phyloP scores from a whole-genome alignment of 371 early-diverging fungal genomes.

The Zancudomyces culisetae region DNA sequence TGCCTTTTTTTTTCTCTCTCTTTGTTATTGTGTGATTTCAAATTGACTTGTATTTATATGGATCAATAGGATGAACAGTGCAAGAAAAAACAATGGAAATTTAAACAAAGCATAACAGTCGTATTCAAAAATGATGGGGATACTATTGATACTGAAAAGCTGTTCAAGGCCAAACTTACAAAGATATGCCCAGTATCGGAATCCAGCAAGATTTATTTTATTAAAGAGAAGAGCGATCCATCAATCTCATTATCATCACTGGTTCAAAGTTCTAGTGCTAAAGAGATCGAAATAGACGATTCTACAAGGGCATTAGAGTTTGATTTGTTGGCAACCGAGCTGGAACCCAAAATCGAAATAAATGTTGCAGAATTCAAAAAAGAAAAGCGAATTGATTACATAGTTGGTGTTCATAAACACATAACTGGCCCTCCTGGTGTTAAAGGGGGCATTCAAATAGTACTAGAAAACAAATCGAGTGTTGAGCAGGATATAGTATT shows the following conservation, averaged over 20 bases:
- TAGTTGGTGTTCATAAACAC: constrained; percentile 35
- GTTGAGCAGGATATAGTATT: constrained; percentile 31
- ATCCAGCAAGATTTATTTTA: background rate
- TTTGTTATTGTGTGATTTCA: no score
- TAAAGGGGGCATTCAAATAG: constrained; percentile 56
- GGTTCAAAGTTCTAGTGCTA: no score
- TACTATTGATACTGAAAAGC: background rate
- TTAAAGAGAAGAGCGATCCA: background rate
- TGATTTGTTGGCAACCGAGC: no score
- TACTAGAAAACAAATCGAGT: constrained; percentile 40
- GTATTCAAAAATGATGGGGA: background rate
- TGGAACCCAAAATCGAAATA: background rate
- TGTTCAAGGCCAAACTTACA: background rate
- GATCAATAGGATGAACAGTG: constrained; percentile 11
- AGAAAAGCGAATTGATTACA: background rate
- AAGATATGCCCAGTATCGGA: background rate
- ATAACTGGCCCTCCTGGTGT: constrained; percentile 71
- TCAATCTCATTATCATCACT: no score
- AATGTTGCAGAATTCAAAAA: background rate
- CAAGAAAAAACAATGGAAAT: constrained; percentile 12
- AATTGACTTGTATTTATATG: constrained; percentile 5
- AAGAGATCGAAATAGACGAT: no score
- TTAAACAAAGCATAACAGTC: constrained; percentile 3
- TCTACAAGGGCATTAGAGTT: no score
- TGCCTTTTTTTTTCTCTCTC: no score